Base-by-base conservation (phyloP, 1,284 basidiomycete genomes). In the Tilletiopsis washingtonensis region DNA sequence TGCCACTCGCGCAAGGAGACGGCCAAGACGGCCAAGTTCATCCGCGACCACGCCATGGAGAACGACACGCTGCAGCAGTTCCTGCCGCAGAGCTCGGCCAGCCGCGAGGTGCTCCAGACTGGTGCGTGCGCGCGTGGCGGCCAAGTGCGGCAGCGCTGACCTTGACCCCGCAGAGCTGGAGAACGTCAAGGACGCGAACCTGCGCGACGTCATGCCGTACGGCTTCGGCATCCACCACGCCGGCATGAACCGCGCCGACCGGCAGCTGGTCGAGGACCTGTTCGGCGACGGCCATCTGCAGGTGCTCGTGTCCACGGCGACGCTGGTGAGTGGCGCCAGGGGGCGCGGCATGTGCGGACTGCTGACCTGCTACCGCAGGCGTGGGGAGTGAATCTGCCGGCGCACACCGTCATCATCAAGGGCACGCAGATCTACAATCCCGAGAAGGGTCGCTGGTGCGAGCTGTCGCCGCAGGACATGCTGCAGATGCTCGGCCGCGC, bases 341-440 rank as follows among this genome's bases (percentile, higher is more conserved):
- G n/a, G 9, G 19, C 23, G 26, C 25, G 19, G n/a, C 4, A 27
- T 36, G n/a, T 6, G 11, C 12, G 2, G 7, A 15, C 15, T 20
- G 42, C 34, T 26, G 3, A 12, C 21, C 15, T 23, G 12, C 20
- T 34, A 34, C 12, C 32, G 27, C 45, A 47, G 44, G 93, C 94
- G 0, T 98, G 94, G 94, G 94, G 94, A 79, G 93, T 98, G 76
- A 98, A 98, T 73, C 77, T 98, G 1, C 94, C 94, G 1, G 93
- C 93, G 0, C 94, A 98, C 66, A 88, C 90, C 3, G 93, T 97
- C 75, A 91, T 98, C 77, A 97, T 98, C 80, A 99, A 98, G 75
- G 94, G 94, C 29, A 98, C 94, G 0, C 93, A 98, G 75, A 91
- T 98, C 57, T 98, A 98, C 78, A 96, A 96, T 74, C 94, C 94